Conservation (phyloP, 1,284 basidiomycete species). For the Kalmanozyma brasiliensis region DNA sequence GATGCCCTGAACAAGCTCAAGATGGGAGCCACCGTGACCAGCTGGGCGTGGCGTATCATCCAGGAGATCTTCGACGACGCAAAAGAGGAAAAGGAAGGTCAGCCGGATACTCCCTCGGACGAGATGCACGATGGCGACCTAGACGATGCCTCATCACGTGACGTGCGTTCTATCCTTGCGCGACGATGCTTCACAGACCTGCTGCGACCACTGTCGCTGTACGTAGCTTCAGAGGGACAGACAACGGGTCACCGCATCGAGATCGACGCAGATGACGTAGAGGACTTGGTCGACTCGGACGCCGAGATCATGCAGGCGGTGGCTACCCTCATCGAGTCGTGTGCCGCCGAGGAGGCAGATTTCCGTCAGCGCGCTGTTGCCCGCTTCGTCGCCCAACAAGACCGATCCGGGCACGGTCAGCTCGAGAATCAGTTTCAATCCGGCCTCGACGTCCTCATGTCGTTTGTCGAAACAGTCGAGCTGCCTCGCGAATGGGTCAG, state of each 20-base stretch:
- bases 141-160: conserved; percentile 13
- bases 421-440: conserved; percentile 12
- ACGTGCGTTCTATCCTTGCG: conserved; percentile 37
- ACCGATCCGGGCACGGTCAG: neutral
- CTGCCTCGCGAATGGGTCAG: conserved; percentile 36
- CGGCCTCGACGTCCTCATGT: conserved; percentile 43
- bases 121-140: conserved; percentile 36
- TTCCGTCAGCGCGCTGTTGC: conserved; percentile 30
- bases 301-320: conserved; percentile 45
- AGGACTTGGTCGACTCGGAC: conserved; percentile 50
- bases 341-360: conserved; percentile 30
- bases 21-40: conserved; percentile 41
- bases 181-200: conserved; percentile 20
- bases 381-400: neutral
- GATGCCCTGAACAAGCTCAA: conserved; percentile 29
- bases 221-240: neutral
- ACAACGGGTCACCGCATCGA: neutral
- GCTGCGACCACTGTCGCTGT: conserved; percentile 32
- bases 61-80: conserved; percentile 47
- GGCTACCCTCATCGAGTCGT: conserved; percentile 43
- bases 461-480: conserved; percentile 50
- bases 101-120: conserved; percentile 23
- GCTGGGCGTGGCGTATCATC: conserved; percentile 40
- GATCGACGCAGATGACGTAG: conserved; percentile 39
- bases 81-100: conserved; percentile 42